Evolutionary conservation across 257 asterid species (phyloP).

Genomic region (Solanum pimpinellifolium): DNA sequence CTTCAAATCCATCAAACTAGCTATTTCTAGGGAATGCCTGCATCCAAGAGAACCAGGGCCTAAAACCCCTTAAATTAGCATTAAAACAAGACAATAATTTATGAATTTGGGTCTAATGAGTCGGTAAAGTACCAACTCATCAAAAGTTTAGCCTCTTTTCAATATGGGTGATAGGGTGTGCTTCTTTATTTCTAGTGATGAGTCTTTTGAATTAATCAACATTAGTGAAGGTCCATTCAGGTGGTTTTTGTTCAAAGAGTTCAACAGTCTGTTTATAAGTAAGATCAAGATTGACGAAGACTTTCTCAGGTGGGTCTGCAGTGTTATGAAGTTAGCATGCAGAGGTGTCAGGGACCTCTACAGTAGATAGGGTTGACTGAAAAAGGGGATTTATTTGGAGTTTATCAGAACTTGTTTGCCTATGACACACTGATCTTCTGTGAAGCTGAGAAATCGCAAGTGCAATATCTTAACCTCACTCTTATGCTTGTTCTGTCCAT

Average conservation of each 20-base stretch:
- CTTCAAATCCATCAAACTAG: no score
- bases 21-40: no score
- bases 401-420: background rate
- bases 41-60: no score
- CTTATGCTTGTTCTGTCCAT: no score
- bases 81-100: no score
- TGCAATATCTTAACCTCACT: no score
- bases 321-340: background rate
- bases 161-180: background rate
- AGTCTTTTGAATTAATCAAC: background rate
- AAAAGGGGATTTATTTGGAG: background rate
- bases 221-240: background rate
- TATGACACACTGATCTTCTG: no score
- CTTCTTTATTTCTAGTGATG: background rate
- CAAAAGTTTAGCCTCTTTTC: background rate
- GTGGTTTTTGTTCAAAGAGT: background rate
- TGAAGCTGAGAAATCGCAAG: no score
- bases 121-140: background rate
- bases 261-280: background rate
- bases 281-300: background rate
- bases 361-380: background rate
- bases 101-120: no score
- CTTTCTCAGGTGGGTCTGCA: background rate
- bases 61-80: no score
- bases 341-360: background rate